A percentile compares a stretch with the other conserved stretches of the same genome.
These are phyloP conservation scores for Wallacemonas sp. DNA, from an alignment of 208 protist genomes.

Conservation along the genomic window DNA sequence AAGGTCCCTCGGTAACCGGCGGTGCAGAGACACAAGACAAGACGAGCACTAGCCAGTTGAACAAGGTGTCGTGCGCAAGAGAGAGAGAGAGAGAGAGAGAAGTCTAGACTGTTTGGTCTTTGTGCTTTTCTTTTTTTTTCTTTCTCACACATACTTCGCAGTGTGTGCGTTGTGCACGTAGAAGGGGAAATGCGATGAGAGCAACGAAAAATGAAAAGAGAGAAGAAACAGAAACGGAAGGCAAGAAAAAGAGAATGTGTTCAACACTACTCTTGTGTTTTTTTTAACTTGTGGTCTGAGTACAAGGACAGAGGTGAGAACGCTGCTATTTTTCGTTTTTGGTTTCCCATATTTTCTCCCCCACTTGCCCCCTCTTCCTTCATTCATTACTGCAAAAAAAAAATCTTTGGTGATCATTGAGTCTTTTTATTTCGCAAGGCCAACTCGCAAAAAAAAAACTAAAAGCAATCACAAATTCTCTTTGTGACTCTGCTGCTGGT, in stretches of 20 bases:
- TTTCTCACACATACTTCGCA: too few species aligned
- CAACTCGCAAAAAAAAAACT: slow-evolving; percentile 12
- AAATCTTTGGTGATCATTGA: too few species aligned
- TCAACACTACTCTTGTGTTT: neutral
- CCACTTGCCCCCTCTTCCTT: slow-evolving; percentile 2
- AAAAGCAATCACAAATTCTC: slow-evolving; percentile 8
- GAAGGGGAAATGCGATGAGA: neutral
- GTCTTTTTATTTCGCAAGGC: neutral
- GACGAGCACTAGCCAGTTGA: too few species aligned
- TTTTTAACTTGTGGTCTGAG: neutral
- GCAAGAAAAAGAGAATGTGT: slow-evolving; percentile 12
- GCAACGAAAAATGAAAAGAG: neutral
- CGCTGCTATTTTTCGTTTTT: slow-evolving; percentile 21
- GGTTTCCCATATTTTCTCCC: slow-evolving; percentile 7
- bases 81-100: too few species aligned
- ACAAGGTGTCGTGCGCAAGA: neutral
- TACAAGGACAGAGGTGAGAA: neutral
- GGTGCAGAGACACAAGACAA: too few species aligned
- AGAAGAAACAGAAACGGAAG: neutral
- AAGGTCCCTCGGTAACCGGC: neutral
- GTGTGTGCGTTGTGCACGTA: neutral
- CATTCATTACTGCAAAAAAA: neutral
- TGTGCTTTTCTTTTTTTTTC: too few species aligned
- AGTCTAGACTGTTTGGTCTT: too few species aligned
- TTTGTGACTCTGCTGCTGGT: too few species aligned